Conservation (phyloP, 2,329 filamentous ascomycete genomes). For the Gaeumannomyces tritici region DNA sequence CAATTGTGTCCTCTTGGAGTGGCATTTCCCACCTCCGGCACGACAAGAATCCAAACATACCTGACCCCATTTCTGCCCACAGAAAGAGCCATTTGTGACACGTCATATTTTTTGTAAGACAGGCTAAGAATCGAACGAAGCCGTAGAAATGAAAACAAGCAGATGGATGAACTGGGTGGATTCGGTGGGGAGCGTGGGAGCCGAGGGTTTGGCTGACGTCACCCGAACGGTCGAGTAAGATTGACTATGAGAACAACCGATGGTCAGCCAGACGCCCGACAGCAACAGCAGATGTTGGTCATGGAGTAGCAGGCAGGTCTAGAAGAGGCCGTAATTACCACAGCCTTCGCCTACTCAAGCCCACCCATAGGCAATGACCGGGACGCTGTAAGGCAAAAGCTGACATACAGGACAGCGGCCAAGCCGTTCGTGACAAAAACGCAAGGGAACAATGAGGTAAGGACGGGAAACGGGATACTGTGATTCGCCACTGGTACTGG, state of each 20-base stretch:
- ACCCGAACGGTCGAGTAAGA: not conserved
- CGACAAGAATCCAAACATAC: too few relatives aligned
- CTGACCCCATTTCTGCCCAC: too few relatives aligned
- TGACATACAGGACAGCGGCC: not conserved
- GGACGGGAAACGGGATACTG: not conserved
- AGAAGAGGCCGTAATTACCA: not conserved
- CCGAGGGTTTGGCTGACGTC: not conserved
- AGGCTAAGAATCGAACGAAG: too few relatives aligned
- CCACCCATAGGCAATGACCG: not conserved
- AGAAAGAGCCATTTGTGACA: too few relatives aligned
- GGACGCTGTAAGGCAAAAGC: not conserved
- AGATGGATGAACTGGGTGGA: not conserved
- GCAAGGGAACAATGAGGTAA: not conserved
- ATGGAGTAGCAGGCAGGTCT: not conserved
- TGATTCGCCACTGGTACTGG: not conserved
- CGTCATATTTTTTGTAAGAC: too few relatives aligned
- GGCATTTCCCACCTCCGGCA: too few relatives aligned
- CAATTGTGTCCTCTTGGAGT: too few relatives aligned
- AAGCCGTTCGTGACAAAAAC: not conserved
- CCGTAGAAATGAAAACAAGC: too few relatives aligned
- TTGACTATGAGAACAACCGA: not conserved
- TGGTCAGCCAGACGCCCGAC: not conserved
- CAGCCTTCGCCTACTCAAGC: not conserved
- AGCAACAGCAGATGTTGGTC: not conserved
- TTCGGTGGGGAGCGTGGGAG: not conserved